Base-by-base conservation (phyloP, 1,284 basidiomycete species). In the Ceratobasidium papillatum region DNA sequence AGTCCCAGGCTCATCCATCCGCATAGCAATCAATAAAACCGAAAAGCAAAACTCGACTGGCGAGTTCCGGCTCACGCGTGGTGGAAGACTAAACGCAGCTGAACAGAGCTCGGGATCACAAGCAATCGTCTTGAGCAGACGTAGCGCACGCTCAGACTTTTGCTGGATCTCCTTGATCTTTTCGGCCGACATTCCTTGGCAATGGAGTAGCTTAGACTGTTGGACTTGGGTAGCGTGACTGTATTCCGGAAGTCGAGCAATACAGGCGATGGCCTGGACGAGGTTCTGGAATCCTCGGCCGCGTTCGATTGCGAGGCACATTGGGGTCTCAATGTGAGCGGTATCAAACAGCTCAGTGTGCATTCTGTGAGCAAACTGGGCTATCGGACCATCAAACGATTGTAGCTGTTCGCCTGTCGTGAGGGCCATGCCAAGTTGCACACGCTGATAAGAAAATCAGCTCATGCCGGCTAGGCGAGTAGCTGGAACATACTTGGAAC, bases 401-500 rank as follows among this genome's bases (percentile, higher is more conserved):
- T 71, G 68, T 30, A 71, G 56, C 14, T 58, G 54, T 34, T 71
- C 68, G 3, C 68, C 68, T 0, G 68, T 71, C 12, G 68, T 71
- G 41, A 71, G 68, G 7, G 68, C 68, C 68, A 71, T 71, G 17
- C 68, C 68, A 3, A 71, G 56, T 61, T 71, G 68, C 14, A 71
- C 68, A 22, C 68, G 68, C 68, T 71, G 34, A 2, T 1, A 11
- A 2, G 30, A n/a, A 19, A 17, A 17, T 71, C 36, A 71, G 36
- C 27, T 43, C 25, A 19, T 22, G 17, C 12, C 12, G 25, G 17
- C 34, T 17, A 34, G 19, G 4, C 25, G 25, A 19, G 4, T 19
- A 8, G 19, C 25, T 22, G 11, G 45, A n/a, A 56, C 77, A 22
- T 25, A 75, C 76, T 51, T 76, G 74, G 61, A 77, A 77, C 38